Evolutionary conservation across 2,329 filamentous ascomycete species (phyloP).

Genomic region (Parafenestella ontariensis): DNA sequence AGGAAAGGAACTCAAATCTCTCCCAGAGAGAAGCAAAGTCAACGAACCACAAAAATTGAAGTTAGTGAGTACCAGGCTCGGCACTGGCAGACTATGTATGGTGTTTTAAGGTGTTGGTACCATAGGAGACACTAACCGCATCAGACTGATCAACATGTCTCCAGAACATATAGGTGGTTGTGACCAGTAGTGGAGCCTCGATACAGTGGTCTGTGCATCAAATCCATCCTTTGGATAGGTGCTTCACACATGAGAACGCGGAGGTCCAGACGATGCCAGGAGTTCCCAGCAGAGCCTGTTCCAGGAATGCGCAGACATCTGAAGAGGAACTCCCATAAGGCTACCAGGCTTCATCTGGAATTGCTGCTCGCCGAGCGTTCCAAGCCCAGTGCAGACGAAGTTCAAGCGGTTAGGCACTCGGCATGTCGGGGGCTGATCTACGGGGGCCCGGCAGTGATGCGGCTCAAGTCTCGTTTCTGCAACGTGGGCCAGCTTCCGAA

Average conservation of each 20-base stretch:
- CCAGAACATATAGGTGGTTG: slow-evolving; percentile 34
- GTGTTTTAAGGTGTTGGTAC: slow-evolving; percentile 33
- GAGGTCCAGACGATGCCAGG: slow-evolving; percentile 44
- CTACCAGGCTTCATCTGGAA: slow-evolving; percentile 32
- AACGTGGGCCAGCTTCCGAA: slow-evolving; percentile 26
- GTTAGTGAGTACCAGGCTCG: slow-evolving; percentile 33
- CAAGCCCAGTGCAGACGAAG: slow-evolving; percentile 30
- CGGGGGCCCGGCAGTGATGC: slow-evolving; percentile 28
- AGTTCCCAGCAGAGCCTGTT: slow-evolving; percentile 26
- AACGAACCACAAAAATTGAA: slow-evolving; percentile 26
- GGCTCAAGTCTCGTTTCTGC: slow-evolving; percentile 40
- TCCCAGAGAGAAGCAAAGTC: slow-evolving; percentile 43
- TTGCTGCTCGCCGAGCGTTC: slow-evolving; percentile 15
- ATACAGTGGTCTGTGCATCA: slow-evolving; percentile 41
- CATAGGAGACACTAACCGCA: slow-evolving; percentile 33
- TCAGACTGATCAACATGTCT: slow-evolving; percentile 36
- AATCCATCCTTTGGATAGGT: slow-evolving; percentile 29
- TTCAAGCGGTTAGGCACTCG: slow-evolving; percentile 28
- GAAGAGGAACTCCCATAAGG: slow-evolving; percentile 33
- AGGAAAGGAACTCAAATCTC: slow-evolving; percentile 34
- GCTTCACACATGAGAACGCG: slow-evolving; percentile 38
- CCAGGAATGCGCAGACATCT: slow-evolving; percentile 20
- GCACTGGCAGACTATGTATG: slow-evolving; percentile 36
- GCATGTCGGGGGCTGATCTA: slow-evolving; percentile 14
- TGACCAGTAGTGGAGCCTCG: slow-evolving; percentile 31